phyloP scores from a whole-genome alignment of 164 flowering plant species.

The Protea cynaroides region DNA sequence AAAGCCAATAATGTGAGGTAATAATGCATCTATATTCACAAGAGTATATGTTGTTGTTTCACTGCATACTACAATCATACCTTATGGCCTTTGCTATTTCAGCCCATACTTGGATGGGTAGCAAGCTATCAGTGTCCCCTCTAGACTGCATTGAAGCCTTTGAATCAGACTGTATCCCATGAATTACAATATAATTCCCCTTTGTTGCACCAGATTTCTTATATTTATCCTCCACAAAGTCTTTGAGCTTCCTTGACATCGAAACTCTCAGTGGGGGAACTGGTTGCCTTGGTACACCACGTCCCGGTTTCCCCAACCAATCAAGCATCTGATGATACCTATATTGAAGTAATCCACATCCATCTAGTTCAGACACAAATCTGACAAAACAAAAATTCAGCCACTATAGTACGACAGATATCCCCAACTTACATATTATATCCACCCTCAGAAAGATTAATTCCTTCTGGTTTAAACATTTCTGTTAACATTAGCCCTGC shows the following conservation, averaged over 20 bases:
- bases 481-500: slow-evolving; percentile 73
- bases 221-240: slow-evolving; percentile 59
- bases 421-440: slow-evolving; percentile 27
- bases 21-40: too few species aligned
- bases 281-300: slow-evolving; percentile 60
- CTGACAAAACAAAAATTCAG: not conserved
- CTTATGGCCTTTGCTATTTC: slow-evolving; percentile 54
- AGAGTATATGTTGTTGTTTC: not conserved
- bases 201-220: slow-evolving; percentile 60
- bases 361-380: not conserved
- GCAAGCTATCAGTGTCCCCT: slow-evolving; percentile 83
- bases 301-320: slow-evolving; percentile 70
- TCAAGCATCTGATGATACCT: slow-evolving; percentile 87
- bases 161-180: slow-evolving; percentile 82
- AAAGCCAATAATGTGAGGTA: too few species aligned
- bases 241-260: slow-evolving; percentile 69
- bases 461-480: slow-evolving; percentile 49
- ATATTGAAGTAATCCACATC: not conserved
- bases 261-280: slow-evolving; percentile 72
- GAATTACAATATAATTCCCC: slow-evolving; percentile 73
- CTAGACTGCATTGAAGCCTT: slow-evolving; percentile 84
- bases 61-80: slow-evolving; percentile 17
- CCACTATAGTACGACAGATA: not conserved
- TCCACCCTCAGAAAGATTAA: slow-evolving; percentile 78
- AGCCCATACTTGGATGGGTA: slow-evolving; percentile 69